Evolutionary conservation across 352 stramenopile genomes (phyloP), one percentile per base, ranked within the genome.

Genomic region (Phytophthora lateralis): DNA sequence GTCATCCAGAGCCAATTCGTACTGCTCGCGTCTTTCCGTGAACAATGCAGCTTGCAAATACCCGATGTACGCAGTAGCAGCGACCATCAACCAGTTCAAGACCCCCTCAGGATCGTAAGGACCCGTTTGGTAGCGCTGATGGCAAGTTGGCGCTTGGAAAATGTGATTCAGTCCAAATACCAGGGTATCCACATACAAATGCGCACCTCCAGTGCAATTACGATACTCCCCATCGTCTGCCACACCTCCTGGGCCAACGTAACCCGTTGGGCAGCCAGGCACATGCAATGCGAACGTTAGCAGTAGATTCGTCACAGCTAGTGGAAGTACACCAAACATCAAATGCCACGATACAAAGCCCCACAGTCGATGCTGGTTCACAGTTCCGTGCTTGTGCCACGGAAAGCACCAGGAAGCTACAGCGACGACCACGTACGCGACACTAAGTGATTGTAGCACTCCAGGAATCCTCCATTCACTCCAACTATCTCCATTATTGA

Each of bases 101-200:
- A 90, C 49, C 1, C 86, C 88, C 52, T 96, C 88, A 0, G 86
- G 88, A 35, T 96, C 88, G 39, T 80, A 95, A 12, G 82, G 59
- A 0, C 80, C 74, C 1, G 79, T 91, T 56, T 69, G 47, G 48
- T 88, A 96, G 29, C 57, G 57, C 14, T 63, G 17, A 17, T 82
- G 70, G 50, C 80, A 92, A 0, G 88, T 92, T 21, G 85, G 78
- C 0, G 64, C 76, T 66, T 84, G 71, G 45, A 82, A 91, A 45
- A 96, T 69, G 38, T 95, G 82, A 3, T 55, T 26, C 14, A 63
- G 35, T 2, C 77, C 80, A 50, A 95, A 93, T 17, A 96, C 49
- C 1, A 77, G 20, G 17, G 49, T 51, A 55, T 95, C 88, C 3
- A 94, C 64, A 63, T 80, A 84, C 9, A 89, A 62, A 69, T 96